Evolutionary conservation across 148 eudicot genomes (phyloP), one percentile per base, ranked within the genome.

Genomic region (Nepenthes mirabilis): DNA sequence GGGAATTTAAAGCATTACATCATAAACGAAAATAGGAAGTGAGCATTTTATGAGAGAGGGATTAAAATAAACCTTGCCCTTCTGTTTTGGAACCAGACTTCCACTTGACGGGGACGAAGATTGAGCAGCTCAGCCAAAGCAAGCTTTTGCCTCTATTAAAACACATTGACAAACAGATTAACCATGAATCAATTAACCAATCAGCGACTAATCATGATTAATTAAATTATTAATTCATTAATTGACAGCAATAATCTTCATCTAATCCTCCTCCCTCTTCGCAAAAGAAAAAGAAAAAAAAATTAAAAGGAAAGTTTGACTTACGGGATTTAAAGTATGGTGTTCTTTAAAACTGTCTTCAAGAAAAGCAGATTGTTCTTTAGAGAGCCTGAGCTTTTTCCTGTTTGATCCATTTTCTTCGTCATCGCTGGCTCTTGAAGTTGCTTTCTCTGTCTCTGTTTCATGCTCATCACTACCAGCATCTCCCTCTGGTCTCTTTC

Each of bases 61-160:
- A 23, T 23, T 23, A 23, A 7, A 14, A 43, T 1, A 2, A 45
- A 60, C 63, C 64, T 63, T 12, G 66, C 66, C 47, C 66, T 52
- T 11, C 66, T 52, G 58, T 63, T 63, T 2, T 63, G 66, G 48
- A 63, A 63, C 66, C 66, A 63, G 5, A 63, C 66, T 55, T 63
- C 66, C 11, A 63, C 66, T 55, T 63, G 66, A 13, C 66, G 57
- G 1, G 66, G 66, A 49, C 52, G 52, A 49, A 49, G 52, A 49
- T 49, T 49, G 10, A 49, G 52, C 14, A 5, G 52, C 14, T 49
- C 11, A 11, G 52, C 52, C 52, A 49, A 49, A 49, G 52, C 52
- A 10, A 10, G 52, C 52, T 49, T 49, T n/a, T 49, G 52, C 13
- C 1, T 49, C 52, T 49, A 10, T 12, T 5, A 11, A 11, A 49